Evolutionary conservation across 371 early-diverging fungal species (phyloP), one percentile per base, ranked within the genome.

Genomic region (Chytridium lagenaria): DNA sequence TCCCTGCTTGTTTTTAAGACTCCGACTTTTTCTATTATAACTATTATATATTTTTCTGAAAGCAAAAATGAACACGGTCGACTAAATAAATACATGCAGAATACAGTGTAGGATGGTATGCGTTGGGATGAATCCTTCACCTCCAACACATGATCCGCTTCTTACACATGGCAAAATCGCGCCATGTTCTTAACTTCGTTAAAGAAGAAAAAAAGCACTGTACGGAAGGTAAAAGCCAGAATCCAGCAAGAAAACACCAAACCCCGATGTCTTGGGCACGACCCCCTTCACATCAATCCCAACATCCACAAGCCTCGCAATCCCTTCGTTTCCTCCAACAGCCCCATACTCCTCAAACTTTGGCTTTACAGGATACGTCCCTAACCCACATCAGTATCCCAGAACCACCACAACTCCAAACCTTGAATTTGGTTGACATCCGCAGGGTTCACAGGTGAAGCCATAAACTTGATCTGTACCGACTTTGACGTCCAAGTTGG

Each of bases 401-500:
- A 15, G 26, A 30, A 38, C 30, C 67, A 67, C 1, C 15, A 0
- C 10, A 63, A 34, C 37, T 16, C 26, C 49, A 2, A 15, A 82
- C 81, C 83, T 80, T 96, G 94, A 61, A 98, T 92, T 78, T 93
- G 93, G 77, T 97, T 98, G 64, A 96, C 88, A 77, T 98, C 98
- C 0, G 97, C 93, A 12, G 98, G 98, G 75, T 98, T 98, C 70
- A 98, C 89, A 15, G 97, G 96, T 0, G 94, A 80, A 0, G 95
- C 95, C 28, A 97, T 84, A 77, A 97, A 92, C 70, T 89, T 86
- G 59, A 80, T 50, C 7, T 55, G 52, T 7, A 76, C 72, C n/a
- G 31, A 26, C 10, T 59, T 39, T 1, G 50, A 15, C 15, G 57
- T 22, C 22, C 68, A 38, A 2, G 67, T 31, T 7, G 63, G 33